These are phyloP conservation scores for Heliamphora pulchella DNA, from an alignment of 179 eudicot species.

Conservation along the genomic window DNA sequence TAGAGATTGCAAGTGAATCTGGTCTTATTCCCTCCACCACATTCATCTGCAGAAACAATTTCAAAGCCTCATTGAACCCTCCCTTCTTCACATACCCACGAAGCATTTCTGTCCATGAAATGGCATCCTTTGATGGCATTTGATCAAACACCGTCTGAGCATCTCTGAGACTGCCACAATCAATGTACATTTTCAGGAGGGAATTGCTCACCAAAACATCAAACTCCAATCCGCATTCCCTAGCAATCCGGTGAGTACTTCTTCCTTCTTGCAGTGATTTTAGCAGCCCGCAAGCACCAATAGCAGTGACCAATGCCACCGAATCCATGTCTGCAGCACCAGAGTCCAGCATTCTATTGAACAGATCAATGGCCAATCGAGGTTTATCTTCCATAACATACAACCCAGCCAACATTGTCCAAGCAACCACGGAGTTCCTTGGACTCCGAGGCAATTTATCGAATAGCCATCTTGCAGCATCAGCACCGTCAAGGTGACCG, in stretches of 20 bases:
- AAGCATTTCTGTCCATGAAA: constrained; percentile 75
- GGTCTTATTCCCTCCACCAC: constrained; percentile 37
- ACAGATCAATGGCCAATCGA: constrained; percentile 41
- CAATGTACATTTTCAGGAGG: constrained; percentile 58
- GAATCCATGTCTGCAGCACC: constrained; percentile 22
- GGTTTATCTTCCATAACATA: constrained; percentile 41
- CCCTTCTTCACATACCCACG: constrained; percentile 65
- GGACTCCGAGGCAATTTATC: constrained; percentile 23
- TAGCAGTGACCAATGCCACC: constrained; percentile 29
- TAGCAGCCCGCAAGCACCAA: constrained; percentile 46
- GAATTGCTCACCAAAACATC: constrained; percentile 60
- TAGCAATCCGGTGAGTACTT: constrained; percentile 44
- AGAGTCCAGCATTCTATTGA: constrained; percentile 38
- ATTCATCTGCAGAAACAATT: constrained; percentile 51
- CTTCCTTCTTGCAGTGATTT: constrained; percentile 48
- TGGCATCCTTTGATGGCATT: constrained; percentile 46
- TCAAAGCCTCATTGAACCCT: constrained; percentile 62
- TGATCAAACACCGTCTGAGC: constrained; percentile 49
- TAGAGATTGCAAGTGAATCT: constrained; percentile 46
- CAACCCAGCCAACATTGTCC: constrained; percentile 50
- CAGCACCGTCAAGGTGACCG: constrained; percentile 41
- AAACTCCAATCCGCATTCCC: constrained; percentile 39
- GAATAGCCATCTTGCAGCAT: constrained; percentile 41
- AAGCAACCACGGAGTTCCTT: constrained; percentile 27
- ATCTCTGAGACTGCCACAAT: constrained; percentile 48